phyloP scores from a whole-genome alignment of 208 protist species.

The Phytomonas serpens region DNA sequence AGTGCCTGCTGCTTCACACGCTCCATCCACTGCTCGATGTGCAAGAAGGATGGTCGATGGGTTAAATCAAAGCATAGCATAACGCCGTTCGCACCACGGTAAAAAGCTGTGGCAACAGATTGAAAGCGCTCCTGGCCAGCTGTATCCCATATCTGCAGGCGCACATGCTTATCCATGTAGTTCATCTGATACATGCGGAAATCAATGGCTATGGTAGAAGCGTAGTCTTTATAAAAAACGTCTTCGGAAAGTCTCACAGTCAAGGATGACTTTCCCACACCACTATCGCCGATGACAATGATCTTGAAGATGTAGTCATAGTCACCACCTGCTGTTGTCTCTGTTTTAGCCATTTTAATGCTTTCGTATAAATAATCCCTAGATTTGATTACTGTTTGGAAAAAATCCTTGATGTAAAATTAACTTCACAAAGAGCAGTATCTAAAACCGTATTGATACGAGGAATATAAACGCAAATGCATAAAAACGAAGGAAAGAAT shows the following conservation, averaged over 20 bases:
- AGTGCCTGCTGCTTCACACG: slow-evolving; percentile 90
- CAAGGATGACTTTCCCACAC: slow-evolving; percentile 88
- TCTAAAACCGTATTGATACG: not conserved
- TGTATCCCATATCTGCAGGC: slow-evolving; percentile 90
- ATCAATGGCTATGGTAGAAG: slow-evolving; percentile 85
- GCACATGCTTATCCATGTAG: slow-evolving; percentile 88
- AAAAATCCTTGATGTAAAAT: not conserved
- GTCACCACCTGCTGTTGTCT: slow-evolving; percentile 49
- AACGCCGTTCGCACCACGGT: slow-evolving; percentile 89
- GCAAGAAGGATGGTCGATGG: slow-evolving; percentile 93
- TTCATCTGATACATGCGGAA: slow-evolving; percentile 89
- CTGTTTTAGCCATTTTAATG: slow-evolving; percentile 7
- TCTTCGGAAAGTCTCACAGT: slow-evolving; percentile 88
- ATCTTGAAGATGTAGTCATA: slow-evolving; percentile 96
- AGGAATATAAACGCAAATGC: not conserved
- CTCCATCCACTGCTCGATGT: slow-evolving; percentile 97
- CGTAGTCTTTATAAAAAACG: slow-evolving; percentile 89
- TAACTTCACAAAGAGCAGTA: not conserved
- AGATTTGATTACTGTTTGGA: not conserved
- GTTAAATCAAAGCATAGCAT: slow-evolving; percentile 98
- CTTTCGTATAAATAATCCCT: slow-evolving; percentile 10
- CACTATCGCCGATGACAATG: slow-evolving; percentile 89
- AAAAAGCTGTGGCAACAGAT: slow-evolving; percentile 90
- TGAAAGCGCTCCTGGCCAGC: slow-evolving; percentile 90
- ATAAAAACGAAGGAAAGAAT: not conserved